Evolutionary conservation across 176 grass and related monocot genomes (phyloP).

Genomic region (Hsuehochloa calcarea): DNA sequence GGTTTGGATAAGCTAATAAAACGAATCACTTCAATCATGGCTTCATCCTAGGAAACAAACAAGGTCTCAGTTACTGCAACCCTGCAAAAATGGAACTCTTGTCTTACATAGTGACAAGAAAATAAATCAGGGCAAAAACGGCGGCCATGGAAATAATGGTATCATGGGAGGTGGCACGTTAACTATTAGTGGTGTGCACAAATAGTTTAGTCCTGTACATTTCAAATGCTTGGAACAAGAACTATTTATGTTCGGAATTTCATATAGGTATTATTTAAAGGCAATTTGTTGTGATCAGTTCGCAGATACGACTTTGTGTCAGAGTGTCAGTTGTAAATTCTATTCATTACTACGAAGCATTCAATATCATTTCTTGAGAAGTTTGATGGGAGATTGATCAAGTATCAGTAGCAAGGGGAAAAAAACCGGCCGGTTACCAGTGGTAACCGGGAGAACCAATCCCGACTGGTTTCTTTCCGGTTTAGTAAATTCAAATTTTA

Average conservation of each 20-base stretch:
- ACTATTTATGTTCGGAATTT: background rate
- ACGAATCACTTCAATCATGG: conserved; percentile 10
- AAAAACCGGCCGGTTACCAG: too few species aligned
- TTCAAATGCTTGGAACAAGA: background rate
- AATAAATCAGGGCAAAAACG: background rate
- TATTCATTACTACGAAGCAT: background rate
- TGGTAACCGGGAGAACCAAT: too few species aligned
- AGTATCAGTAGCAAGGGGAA: background rate
- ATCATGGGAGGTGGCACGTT: background rate
- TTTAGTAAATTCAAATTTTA: too few species aligned
- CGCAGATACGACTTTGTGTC: background rate
- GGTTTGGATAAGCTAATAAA: background rate
- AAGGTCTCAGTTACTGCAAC: background rate
- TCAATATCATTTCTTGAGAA: background rate
- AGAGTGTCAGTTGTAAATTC: background rate
- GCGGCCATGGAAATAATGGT: background rate
- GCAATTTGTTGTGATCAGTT: background rate
- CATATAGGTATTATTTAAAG: background rate
- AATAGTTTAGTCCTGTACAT: background rate
- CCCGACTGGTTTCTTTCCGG: too few species aligned
- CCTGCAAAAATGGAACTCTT: background rate
- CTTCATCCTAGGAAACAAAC: conserved; percentile 17
- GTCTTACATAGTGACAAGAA: background rate
- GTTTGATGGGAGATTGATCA: conserved; percentile 8
- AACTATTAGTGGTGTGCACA: background rate